These are phyloP conservation scores for Arachis monticola DNA, from an alignment of 331 rosid genomes.

Conservation along the genomic window DNA sequence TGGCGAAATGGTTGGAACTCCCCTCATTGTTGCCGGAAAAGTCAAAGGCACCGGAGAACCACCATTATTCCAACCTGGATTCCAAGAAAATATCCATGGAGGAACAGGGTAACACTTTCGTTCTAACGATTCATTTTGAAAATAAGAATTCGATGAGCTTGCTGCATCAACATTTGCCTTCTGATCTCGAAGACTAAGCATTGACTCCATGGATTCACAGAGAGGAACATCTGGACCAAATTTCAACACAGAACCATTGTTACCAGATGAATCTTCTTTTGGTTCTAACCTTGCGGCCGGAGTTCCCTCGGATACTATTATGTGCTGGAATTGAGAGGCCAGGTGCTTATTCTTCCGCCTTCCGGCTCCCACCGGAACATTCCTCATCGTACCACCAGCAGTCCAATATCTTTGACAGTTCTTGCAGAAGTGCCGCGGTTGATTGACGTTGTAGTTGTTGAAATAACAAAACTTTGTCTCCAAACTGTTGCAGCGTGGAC, in stretches of 20 bases:
- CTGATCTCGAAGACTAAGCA: conserved; percentile 48
- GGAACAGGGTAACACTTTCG: conserved; percentile 45
- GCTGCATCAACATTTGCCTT: conserved; percentile 41
- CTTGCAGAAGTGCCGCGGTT: conserved; percentile 81
- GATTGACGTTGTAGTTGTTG: conserved; percentile 84
- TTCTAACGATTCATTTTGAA: conserved; percentile 42
- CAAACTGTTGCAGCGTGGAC: conserved; percentile 79
- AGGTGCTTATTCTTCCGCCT: conserved; percentile 72
- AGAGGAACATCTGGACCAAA: conserved; percentile 63
- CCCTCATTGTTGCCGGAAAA: conserved; percentile 45
- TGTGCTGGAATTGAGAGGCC: conserved; percentile 56
- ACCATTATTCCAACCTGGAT: conserved; percentile 46
- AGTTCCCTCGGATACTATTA: conserved; percentile 55
- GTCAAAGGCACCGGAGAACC: not conserved
- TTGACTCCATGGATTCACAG: conserved; percentile 50
- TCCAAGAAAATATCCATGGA: conserved; percentile 57
- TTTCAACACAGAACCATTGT: conserved; percentile 46
- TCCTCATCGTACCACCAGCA: conserved; percentile 79
- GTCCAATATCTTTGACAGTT: conserved; percentile 88
- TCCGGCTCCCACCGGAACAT: conserved; percentile 79
- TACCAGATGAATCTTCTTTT: conserved; percentile 40
- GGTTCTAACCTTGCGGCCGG: conserved; percentile 41
- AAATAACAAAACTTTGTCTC: conserved; percentile 84
- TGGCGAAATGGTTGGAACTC: conserved; percentile 52
- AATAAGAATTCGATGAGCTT: conserved; percentile 29